Percentiles rank a stretch among this genome's conserved stretches.
Evolutionary conservation across 208 protist genomes (phyloP).

Genomic region (Trypanosoma scelopori): DNA sequence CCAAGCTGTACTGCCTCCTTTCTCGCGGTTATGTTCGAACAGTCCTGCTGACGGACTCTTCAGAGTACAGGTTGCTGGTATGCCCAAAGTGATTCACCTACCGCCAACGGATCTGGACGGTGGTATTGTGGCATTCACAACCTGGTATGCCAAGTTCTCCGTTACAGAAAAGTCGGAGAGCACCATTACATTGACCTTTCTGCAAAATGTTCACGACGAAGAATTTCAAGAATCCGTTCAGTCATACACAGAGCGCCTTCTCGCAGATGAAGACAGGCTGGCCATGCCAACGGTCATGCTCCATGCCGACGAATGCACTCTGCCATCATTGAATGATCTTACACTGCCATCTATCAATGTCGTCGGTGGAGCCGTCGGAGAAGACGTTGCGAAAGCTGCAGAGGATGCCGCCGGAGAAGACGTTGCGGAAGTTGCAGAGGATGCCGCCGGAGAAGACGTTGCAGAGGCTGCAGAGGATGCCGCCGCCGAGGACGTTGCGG

Average conservation of each 20-base stretch:
- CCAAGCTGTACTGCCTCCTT: constrained; percentile 45
- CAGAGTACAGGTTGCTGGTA: constrained; percentile 48
- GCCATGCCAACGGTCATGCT: constrained; percentile 37
- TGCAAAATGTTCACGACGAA: constrained; percentile 51
- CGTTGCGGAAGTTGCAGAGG: no score
- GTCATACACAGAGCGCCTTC: constrained; percentile 45
- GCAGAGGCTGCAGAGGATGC: no score
- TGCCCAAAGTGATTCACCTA: constrained; percentile 73
- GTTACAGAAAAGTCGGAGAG: constrained; percentile 46
- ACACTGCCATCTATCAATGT: background rate
- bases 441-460: no score
- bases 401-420: background rate
- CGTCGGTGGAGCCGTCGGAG: background rate
- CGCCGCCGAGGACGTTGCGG: no score
- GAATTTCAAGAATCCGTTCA: constrained; percentile 42
- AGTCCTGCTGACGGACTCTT: constrained; percentile 26
- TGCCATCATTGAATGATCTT: constrained; percentile 3
- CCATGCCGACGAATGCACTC: background rate
- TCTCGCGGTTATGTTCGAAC: constrained; percentile 43
- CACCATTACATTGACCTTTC: constrained; percentile 52
- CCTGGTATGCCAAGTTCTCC: constrained; percentile 56
- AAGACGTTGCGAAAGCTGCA: background rate
- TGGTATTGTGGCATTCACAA: constrained; percentile 59
- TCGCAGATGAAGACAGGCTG: constrained; percentile 56
- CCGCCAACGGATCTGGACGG: constrained; percentile 45